Evolutionary conservation across 176 grass and related monocot species (phyloP).

Genomic region (Raddia distichophylla): DNA sequence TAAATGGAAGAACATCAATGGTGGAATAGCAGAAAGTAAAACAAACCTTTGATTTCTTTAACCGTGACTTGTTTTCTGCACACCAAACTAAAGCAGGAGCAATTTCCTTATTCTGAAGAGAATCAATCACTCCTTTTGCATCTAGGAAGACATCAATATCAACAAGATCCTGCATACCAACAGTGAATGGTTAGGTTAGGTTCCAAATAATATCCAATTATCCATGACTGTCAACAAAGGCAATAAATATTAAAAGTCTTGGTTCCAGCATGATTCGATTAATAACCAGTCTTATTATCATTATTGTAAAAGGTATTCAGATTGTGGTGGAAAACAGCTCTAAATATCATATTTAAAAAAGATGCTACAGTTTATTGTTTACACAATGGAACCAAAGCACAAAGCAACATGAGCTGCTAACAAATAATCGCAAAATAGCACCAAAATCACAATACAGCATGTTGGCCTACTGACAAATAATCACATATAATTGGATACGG

Average conservation of each 20-base stretch:
- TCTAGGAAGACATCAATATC: constrained; percentile 88
- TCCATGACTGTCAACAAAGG: neutral
- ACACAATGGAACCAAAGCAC: neutral
- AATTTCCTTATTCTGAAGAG: constrained; percentile 89
- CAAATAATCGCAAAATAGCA: constrained; percentile 8
- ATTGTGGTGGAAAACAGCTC: neutral
- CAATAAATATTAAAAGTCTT: neutral
- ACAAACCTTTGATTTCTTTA: constrained; percentile 98
- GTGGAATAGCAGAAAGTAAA: neutral
- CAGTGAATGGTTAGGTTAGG: constrained; percentile 37
- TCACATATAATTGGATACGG: neutral
- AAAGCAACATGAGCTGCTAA: constrained; percentile 18
- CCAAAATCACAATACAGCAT: constrained; percentile 3
- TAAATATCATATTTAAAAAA: neutral
- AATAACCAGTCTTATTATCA: neutral
- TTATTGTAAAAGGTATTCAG: constrained; percentile 10
- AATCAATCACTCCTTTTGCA: constrained; percentile 89
- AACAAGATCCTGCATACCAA: constrained; percentile 74
- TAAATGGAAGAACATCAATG: neutral
- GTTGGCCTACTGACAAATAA: neutral
- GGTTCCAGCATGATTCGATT: neutral
- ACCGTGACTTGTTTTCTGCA: constrained; percentile 93
- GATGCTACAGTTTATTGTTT: neutral
- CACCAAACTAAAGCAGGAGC: constrained; percentile 88
- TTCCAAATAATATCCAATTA: constrained; percentile 21